Conservation (phyloP, 306 rosid genomes). For the Acacia confusa region DNA sequence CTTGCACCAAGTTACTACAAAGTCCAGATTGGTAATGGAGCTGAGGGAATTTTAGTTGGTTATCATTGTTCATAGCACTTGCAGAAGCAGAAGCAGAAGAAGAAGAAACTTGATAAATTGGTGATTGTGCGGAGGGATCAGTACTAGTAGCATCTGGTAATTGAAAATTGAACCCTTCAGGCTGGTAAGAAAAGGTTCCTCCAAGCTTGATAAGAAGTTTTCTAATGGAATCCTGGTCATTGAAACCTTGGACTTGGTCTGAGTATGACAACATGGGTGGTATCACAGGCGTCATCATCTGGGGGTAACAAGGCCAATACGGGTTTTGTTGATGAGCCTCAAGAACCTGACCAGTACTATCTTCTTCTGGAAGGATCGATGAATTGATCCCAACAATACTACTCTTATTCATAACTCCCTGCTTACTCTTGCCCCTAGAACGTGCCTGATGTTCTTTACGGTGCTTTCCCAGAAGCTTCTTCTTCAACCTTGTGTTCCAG, state of each 20-base stretch:
- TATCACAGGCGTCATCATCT: constrained; percentile 19
- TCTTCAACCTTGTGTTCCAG: constrained; percentile 96
- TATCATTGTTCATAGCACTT: constrained; percentile 12
- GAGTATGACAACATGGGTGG: constrained; percentile 31
- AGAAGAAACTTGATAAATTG: constrained; percentile 40
- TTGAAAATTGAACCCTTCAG: constrained; percentile 32
- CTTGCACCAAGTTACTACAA: constrained; percentile 39
- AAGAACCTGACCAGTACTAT: constrained; percentile 34
- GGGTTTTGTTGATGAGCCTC: constrained; percentile 18
- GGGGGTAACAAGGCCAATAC: constrained; percentile 49
- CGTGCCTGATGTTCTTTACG: constrained; percentile 59
- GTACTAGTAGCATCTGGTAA: constrained; percentile 28
- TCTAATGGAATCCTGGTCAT: constrained; percentile 54
- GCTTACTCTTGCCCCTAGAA: constrained; percentile 42
- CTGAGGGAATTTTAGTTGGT: constrained; percentile 33
- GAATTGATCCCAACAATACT: constrained; percentile 18
- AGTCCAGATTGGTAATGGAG: constrained; percentile 14
- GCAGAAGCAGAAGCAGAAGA: constrained; percentile 11
- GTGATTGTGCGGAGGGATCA: constrained; percentile 21
- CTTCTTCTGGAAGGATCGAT: constrained; percentile 14
- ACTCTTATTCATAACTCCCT: constrained; percentile 18
- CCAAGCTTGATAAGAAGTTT: constrained; percentile 73
- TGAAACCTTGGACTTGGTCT: constrained; percentile 24
- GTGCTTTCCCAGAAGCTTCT: constrained; percentile 81
- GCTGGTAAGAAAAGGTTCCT: constrained; percentile 57